phyloP scores from a whole-genome alignment of 2,329 filamentous ascomycete species.

The Aquanectria penicillioides region DNA sequence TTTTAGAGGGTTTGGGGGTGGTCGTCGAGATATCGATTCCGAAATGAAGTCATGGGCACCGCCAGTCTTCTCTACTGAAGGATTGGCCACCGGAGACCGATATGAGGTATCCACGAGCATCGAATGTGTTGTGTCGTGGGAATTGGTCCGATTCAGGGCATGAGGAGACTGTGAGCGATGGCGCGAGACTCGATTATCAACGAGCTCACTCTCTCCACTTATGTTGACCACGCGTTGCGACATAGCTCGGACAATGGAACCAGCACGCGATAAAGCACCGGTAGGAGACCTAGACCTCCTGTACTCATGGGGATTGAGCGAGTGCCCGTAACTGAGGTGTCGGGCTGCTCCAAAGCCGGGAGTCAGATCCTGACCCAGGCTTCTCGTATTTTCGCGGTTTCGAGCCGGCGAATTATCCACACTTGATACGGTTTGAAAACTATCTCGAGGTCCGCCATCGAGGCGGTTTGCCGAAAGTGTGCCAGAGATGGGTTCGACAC shows the following conservation, averaged over 20 bases:
- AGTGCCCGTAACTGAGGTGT: conserved; percentile 67
- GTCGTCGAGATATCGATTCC: conserved; percentile 30
- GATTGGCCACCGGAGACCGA: conserved; percentile 57
- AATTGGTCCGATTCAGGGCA: conserved; percentile 48
- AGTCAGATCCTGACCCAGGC: conserved; percentile 65
- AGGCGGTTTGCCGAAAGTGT: conserved; percentile 53
- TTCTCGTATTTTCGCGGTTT: conserved; percentile 65
- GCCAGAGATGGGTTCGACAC: conserved; percentile 65
- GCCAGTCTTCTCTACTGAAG: conserved; percentile 57
- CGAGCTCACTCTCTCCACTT: conserved; percentile 87
- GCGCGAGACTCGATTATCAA: conserved; percentile 76
- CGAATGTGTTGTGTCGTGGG: conserved; percentile 41
- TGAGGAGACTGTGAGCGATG: conserved; percentile 68
- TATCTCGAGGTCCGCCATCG: conserved; percentile 59
- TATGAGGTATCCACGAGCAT: conserved; percentile 62
- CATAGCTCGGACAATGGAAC: conserved; percentile 84
- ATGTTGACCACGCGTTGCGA: conserved; percentile 98
- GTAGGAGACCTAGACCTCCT: conserved; percentile 71
- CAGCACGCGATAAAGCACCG: conserved; percentile 73
- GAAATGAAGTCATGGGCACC: conserved; percentile 32
- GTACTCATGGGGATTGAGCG: conserved; percentile 61
- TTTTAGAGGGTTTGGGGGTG: conserved; percentile 76
- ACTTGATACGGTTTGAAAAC: conserved; percentile 67
- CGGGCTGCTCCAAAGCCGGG: conserved; percentile 61
- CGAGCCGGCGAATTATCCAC: conserved; percentile 65